Base-by-base conservation (phyloP, 441 rosid genomes). In the Mallotus japonicus region DNA sequence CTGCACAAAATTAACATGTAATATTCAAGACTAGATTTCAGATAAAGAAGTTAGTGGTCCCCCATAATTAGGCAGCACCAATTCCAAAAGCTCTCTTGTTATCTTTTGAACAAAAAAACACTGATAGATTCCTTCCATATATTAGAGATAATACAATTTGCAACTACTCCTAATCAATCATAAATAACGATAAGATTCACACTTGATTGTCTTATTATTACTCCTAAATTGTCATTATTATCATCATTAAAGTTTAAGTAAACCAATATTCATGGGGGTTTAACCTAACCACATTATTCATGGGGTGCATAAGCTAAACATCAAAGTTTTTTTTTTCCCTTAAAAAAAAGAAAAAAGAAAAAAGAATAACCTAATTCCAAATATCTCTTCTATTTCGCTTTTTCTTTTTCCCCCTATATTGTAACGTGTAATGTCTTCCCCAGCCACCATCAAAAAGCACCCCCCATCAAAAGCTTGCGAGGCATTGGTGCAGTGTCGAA, bases 111-210 rank as follows among this genome's bases (percentile, higher is more conserved):
- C 20, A 58, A 10, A 54, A 74, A 59, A 24, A 15, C 24, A 47
- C 42, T 61, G 49, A 10, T 13, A 65, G 49, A 74, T 74, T 62
- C 78, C 65, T 74, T 62, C 78, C 65, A 4, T 53, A 24, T 10
- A 42, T 69, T 65, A 42, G 62, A 28, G 51, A 11, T 47, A 54
- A 60, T 14, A 64, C 71, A 37, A 73, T 73, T 53, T 34, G 65
- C 40, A 37, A 37, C 62, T 62, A 22, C 75, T 67, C 0, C 12
- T 55, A 20, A 56, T 32, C 60, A 24, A 72, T 34, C 17, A 3
- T 19, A 3, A 63, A 67, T 46, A 49, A 20, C 22, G 22, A 62
- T 19, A 49, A 37, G 10, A 40, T 2, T 53, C 11, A 3, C 11
- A 47, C 47, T 66, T 49, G 54, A 67, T 68, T 60, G 77, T 69